Evolutionary conservation across 169 alveolate genomes (phyloP).

Genomic region (Ichthyophthirius multifiliis): DNA sequence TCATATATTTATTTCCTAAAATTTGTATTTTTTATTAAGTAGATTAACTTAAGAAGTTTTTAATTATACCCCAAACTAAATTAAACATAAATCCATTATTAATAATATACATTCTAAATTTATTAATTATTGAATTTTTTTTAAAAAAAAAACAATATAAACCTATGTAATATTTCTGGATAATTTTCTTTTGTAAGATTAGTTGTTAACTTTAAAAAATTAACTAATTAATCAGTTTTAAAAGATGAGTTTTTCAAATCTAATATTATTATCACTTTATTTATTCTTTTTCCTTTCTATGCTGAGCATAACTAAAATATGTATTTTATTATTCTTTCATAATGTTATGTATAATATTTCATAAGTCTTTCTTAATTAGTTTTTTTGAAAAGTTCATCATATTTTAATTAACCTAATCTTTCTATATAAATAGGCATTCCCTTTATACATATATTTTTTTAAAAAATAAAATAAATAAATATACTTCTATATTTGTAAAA

Average conservation of each 20-base stretch:
- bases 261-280: conserved; percentile 39
- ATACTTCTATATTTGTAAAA: conserved; percentile 41
- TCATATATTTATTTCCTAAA: no score
- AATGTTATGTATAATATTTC: conserved; percentile 47
- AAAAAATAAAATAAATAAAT: background rate
- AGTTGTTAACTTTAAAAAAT: conserved; percentile 47
- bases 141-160: no score
- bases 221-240: conserved; percentile 38
- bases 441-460: background rate
- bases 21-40: conserved; percentile 56
- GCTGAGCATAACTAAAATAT: conserved; percentile 55
- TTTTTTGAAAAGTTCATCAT: conserved; percentile 29
- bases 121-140: background rate
- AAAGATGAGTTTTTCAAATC: conserved; percentile 51
- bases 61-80: conserved; percentile 53
- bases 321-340: conserved; percentile 51
- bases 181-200: conserved; percentile 58
- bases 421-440: conserved; percentile 75
- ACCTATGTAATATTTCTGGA: conserved; percentile 57
- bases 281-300: conserved; percentile 42
- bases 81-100: conserved; percentile 58
- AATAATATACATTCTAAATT: conserved; percentile 34
- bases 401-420: conserved; percentile 41
- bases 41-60: conserved; percentile 49
- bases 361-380: conserved; percentile 49